Evolutionary conservation across 2,329 filamentous ascomycete genomes (phyloP), one percentile per base, ranked within the genome.

Genomic region (Incumbomyces lentus): DNA sequence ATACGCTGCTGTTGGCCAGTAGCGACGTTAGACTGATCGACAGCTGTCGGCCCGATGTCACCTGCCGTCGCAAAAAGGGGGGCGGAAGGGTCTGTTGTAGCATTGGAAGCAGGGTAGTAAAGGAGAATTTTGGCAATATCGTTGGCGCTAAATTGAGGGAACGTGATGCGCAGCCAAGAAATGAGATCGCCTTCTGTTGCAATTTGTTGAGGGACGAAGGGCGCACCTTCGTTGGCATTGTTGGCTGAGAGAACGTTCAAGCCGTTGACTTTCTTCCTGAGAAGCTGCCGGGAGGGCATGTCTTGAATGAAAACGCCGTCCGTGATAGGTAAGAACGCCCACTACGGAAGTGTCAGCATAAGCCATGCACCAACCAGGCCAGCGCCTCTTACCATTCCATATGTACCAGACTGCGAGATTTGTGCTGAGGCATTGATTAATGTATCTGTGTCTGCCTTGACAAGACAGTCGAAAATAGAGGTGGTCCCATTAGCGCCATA

Each of bases 1-100:
- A 67, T 72, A 19, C 70, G 67, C 54, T 80, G 74, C 51, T 78
- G 75, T 55, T 75, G 73, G 18, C 75, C 75, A 1, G 67, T 70
- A 1, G 64, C 73, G 30, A 67, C 65, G 26, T 64, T 62, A 16
- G 69, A 72, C 34, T 73, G 65, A 32, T 72, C 73, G 16, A 77
- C 60, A 1, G 75, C 72, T 3, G 67, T 76, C 1, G 67, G 64
- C 2, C 63, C 60, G 5, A 49, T 51, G 37, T 62, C 51, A 11
- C 67, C 68, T 19, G 61, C 52, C 0, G 68, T 68, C 37, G 69
- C 63, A 44, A 59, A 69, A 19, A 59, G 55, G 5, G 63, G 57
- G 2, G 49, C 52, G 16, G 47, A 46, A 8, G 52, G 44, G 22
- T 57, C 38, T 12, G 57, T 55, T 1, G 59, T 55, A 5, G 54